Conservation (phyloP, 805 yeast species). For the Scheffersomyces coipomensis region DNA sequence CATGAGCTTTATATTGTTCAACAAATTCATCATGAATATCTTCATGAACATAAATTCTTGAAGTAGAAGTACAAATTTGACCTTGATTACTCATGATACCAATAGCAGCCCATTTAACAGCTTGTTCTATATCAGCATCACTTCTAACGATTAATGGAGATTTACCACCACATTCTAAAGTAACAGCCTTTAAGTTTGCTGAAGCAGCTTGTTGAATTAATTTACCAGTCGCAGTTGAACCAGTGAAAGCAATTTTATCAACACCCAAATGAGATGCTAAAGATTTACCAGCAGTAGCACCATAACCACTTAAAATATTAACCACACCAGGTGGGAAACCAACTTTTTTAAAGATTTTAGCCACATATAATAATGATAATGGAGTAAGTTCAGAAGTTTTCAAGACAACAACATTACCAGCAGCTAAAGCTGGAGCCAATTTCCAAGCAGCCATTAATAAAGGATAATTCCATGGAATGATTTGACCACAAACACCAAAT, state of each 20-base stretch:
- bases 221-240: slow-evolving; percentile 67
- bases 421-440: slow-evolving; percentile 78
- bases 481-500: slow-evolving; percentile 45
- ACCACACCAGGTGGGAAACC: slow-evolving; percentile 79
- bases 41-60: slow-evolving; percentile 60
- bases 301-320: slow-evolving; percentile 70
- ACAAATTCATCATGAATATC: slow-evolving; percentile 54
- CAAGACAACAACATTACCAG: slow-evolving; percentile 71
- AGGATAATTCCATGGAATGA: slow-evolving; percentile 49
- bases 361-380: slow-evolving; percentile 61
- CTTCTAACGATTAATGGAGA: slow-evolving; percentile 62
- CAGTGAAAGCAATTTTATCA: slow-evolving; percentile 63
- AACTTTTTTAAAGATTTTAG: slow-evolving; percentile 55
- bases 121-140: slow-evolving; percentile 65
- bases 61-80: slow-evolving; percentile 68
- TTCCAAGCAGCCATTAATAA: slow-evolving; percentile 75
- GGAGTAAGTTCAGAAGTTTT: slow-evolving; percentile 80
- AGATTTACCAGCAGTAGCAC: slow-evolving; percentile 67
- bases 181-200: slow-evolving; percentile 57
- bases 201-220: slow-evolving; percentile 63
- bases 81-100: slow-evolving; percentile 68
- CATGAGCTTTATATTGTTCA: slow-evolving; percentile 41
- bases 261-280: slow-evolving; percentile 59
- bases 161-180: slow-evolving; percentile 74
- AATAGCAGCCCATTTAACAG: slow-evolving; percentile 65